These are phyloP conservation scores for Dactylellina sp. DNA, from an alignment of 2,329 filamentous ascomycete species.

Conservation along the genomic window DNA sequence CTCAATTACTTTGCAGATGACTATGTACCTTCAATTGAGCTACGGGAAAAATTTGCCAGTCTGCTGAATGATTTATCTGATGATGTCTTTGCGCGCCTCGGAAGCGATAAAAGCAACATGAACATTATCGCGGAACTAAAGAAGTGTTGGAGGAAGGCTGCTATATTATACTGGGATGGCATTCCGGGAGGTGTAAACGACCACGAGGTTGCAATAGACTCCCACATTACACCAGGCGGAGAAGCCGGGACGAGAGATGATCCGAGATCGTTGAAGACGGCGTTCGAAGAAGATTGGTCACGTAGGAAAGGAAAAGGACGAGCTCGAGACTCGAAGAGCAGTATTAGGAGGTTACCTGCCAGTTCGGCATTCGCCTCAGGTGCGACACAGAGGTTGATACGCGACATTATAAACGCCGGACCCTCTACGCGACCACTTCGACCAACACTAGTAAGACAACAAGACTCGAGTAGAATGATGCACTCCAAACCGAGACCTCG, in stretches of 20 bases:
- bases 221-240: slow-evolving; percentile 60
- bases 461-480: slow-evolving; percentile 50
- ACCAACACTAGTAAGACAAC: slow-evolving; percentile 36
- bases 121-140: slow-evolving; percentile 95
- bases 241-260: slow-evolving; percentile 59
- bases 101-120: slow-evolving; percentile 73
- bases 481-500: slow-evolving; percentile 43
- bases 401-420: slow-evolving; percentile 51
- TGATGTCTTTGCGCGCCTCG: slow-evolving; percentile 67
- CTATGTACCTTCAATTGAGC: slow-evolving; percentile 71
- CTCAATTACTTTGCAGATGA: slow-evolving; percentile 98
- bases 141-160: slow-evolving; percentile 95
- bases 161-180: slow-evolving; percentile 87
- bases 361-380: slow-evolving; percentile 48
- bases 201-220: slow-evolving; percentile 58
- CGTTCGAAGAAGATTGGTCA: slow-evolving; percentile 53
- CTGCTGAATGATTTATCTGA: slow-evolving; percentile 65
- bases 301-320: slow-evolving; percentile 48
- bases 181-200: slow-evolving; percentile 50
- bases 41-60: slow-evolving; percentile 60
- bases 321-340: slow-evolving; percentile 52
- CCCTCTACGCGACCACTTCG: slow-evolving; percentile 25
- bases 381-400: slow-evolving; percentile 48
- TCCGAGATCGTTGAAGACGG: slow-evolving; percentile 45
- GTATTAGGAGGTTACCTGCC: slow-evolving; percentile 48